These are phyloP conservation scores for Aspergillus homomorphus DNA, from an alignment of 495 filamentous ascomycete species.

Conservation along the genomic window DNA sequence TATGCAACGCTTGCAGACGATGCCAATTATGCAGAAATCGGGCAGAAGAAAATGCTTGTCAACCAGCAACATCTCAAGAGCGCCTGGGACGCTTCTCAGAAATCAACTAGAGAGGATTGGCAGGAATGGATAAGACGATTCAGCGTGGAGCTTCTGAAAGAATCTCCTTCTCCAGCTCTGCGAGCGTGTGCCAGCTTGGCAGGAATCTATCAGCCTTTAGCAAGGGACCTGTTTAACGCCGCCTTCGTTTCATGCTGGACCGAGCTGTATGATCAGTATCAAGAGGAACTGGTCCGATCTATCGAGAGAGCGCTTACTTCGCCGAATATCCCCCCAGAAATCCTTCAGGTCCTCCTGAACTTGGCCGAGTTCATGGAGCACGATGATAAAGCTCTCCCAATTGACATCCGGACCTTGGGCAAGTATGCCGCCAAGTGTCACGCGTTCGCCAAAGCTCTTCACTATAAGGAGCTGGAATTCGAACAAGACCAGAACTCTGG, in stretches of 20 bases:
- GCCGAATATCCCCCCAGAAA: conserved; percentile 88
- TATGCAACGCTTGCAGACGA: conserved; percentile 80
- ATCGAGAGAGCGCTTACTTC: conserved; percentile 94
- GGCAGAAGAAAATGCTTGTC: conserved; percentile 88
- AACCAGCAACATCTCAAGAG: conserved; percentile 97
- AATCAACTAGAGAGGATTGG: conserved; percentile 97
- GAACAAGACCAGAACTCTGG: conserved; percentile 94
- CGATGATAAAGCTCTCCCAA: conserved; percentile 95
- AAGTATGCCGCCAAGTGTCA: conserved; percentile 93
- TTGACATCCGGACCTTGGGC: conserved; percentile 90
- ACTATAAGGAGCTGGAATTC: conserved; percentile 98
- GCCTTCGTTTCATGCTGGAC: conserved; percentile 99
- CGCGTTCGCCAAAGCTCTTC: conserved; percentile 94
- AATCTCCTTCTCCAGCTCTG: conserved; percentile 92
- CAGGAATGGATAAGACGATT: conserved; percentile 97
- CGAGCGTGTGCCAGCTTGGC: conserved; percentile 90
- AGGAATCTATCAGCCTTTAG: conserved; percentile 83
- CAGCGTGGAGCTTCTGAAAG: conserved; percentile 90
- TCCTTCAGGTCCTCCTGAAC: conserved; percentile 91
- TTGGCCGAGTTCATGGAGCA: conserved; percentile 99
- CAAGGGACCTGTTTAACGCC: conserved; percentile 94
- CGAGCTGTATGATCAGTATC: conserved; percentile 89
- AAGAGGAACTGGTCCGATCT: conserved; percentile 91
- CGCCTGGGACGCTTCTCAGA: conserved; percentile 93
- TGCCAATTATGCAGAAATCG: conserved; percentile 71